Evolutionary conservation across 2,329 filamentous ascomycete species (phyloP).

Genomic region (Cryphonectria parasitica): DNA sequence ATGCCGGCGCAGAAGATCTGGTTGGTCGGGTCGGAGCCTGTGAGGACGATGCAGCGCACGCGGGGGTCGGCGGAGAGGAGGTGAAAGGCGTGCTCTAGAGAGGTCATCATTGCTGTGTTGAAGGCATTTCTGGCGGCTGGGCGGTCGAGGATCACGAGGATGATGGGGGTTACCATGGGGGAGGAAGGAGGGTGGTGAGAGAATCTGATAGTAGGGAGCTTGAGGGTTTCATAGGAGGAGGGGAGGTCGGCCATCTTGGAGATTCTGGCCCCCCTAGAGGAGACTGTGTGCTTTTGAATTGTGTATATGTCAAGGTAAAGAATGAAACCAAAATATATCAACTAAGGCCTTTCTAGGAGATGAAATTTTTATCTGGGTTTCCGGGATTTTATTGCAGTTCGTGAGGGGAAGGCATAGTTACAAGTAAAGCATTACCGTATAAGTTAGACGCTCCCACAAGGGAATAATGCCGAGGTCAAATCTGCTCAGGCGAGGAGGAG

Average conservation of each 20-base stretch:
- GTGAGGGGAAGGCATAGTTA: background rate
- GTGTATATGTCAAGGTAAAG: background rate
- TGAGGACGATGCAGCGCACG: constrained; percentile 59
- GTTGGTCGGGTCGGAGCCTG: constrained; percentile 52
- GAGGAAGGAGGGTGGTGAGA: constrained; percentile 56
- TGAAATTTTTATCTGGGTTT: background rate
- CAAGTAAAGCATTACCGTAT: background rate
- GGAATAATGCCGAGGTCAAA: constrained; percentile 1
- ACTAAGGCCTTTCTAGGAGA: background rate
- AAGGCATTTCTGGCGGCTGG: constrained; percentile 72
- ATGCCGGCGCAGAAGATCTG: constrained; percentile 62
- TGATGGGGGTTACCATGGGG: constrained; percentile 60
- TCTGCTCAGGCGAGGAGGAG: background rate
- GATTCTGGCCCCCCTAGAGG: background rate
- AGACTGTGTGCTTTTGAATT: background rate
- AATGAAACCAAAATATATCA: background rate
- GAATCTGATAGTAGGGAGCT: constrained; percentile 50
- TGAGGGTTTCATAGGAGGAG: constrained; percentile 46
- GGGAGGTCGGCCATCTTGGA: constrained; percentile 33
- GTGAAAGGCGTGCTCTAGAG: constrained; percentile 59
- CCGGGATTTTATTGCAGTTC: background rate
- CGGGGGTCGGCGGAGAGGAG: constrained; percentile 57
- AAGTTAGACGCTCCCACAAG: background rate
- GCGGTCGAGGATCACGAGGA: constrained; percentile 65
- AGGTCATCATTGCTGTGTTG: constrained; percentile 64